Percentiles rank a stretch among this genome's conserved stretches.
Conservation (phyloP, 306 rosid species). For the Quercus mongolica region DNA sequence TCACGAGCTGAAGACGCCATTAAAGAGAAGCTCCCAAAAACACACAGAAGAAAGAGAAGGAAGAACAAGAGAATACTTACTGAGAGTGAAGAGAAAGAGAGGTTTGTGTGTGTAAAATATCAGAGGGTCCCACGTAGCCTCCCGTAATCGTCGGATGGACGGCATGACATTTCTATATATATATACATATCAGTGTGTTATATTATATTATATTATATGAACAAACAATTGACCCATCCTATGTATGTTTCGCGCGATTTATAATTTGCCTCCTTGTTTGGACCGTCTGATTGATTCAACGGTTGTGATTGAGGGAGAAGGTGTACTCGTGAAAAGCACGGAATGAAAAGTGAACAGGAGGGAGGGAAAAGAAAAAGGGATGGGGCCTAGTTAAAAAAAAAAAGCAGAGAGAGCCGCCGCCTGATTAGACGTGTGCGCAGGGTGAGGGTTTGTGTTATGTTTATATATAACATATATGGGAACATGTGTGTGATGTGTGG, state of each 20-base stretch:
- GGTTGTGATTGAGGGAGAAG: not conserved
- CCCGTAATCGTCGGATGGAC: constrained; percentile 95
- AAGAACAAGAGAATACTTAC: not conserved
- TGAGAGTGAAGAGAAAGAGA: not conserved
- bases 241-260: not conserved
- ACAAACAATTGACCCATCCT: not conserved
- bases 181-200: not conserved
- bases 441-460: not conserved
- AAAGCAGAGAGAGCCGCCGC: constrained; percentile 55
- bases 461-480: too few relatives aligned
- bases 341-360: not conserved
- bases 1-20: constrained; percentile 65
- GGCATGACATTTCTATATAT: constrained; percentile 36
- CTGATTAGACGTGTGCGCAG: constrained; percentile 63
- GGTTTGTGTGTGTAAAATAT: not conserved
- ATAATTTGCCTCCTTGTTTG: not conserved
- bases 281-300: constrained; percentile 41
- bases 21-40: not conserved
- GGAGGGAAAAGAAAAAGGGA: not conserved
- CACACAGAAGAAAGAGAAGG: not conserved
- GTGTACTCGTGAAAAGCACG: constrained; percentile 3
- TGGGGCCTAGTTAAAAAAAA: constrained; percentile 18
- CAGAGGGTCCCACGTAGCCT: constrained; percentile 65
- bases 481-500: too few relatives aligned
- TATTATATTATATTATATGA: too few relatives aligned